A percentile compares a stretch with the other conserved stretches of the same genome.
These are phyloP conservation scores for Meredithiella fracta DNA, from an alignment of 2,329 filamentous ascomycete genomes.

Conservation along the genomic window DNA sequence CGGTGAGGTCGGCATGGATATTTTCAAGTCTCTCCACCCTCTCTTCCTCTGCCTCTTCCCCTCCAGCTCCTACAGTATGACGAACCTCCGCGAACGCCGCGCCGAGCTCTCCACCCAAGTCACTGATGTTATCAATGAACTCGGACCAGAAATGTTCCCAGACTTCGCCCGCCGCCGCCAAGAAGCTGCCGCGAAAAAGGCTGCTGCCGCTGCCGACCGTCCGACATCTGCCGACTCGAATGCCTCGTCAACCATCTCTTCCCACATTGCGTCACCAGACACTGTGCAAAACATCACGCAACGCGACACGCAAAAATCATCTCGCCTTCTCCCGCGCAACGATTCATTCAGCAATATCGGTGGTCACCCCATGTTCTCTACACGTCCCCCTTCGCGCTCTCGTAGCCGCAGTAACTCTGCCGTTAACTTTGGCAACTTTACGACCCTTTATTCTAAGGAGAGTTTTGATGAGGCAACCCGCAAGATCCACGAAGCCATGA, in stretches of 20 bases:
- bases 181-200: conserved; percentile 31
- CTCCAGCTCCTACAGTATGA: conserved; percentile 66
- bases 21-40: conserved; percentile 82
- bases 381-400: conserved; percentile 66
- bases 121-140: conserved; percentile 81
- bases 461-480: conserved; percentile 68
- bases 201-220: conserved; percentile 17
- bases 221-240: conserved; percentile 16
- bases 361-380: conserved; percentile 77
- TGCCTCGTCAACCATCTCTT: conserved; percentile 18
- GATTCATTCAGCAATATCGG: conserved; percentile 89
- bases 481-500: conserved; percentile 75
- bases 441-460: conserved; percentile 45
- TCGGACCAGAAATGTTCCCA: conserved; percentile 92
- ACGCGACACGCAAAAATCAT: conserved; percentile 37
- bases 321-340: conserved; percentile 54
- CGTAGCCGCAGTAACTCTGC: conserved; percentile 32
- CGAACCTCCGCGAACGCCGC: conserved; percentile 57
- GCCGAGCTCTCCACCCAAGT: conserved; percentile 64
- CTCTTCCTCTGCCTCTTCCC: conserved; percentile 75
- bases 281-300: conserved; percentile 27
- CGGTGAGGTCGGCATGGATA: conserved; percentile 97
- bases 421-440: conserved; percentile 36
- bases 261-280: conserved; percentile 25
- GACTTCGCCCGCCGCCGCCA: conserved; percentile 74